Base-by-base conservation (phyloP, 2,329 filamentous ascomycete genomes). In the Plenodomus lindquistii region DNA sequence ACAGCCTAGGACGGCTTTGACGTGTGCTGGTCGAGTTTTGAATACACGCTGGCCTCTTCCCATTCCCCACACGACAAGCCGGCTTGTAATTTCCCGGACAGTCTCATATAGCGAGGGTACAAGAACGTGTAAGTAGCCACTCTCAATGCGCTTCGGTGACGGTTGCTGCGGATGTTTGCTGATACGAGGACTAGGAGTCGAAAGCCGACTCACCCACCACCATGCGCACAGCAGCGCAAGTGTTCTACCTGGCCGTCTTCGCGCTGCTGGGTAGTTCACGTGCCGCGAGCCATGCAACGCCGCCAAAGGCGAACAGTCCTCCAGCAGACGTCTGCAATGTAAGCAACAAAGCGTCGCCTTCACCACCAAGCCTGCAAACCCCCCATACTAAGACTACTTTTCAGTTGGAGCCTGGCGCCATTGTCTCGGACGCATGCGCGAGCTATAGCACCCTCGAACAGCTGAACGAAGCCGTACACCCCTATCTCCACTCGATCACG, bases 371-470 rank as follows among this genome's bases (percentile, higher is more conserved):
- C 42, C 38, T 55, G 37, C 42, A 62, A 62, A 49, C 44, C 54
- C 66, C 52, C 60, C 66, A 49, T 55, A 52, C 62, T 70, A 69
- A 73, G 46, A 69, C 70, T 66, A 63, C 57, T 41, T 63, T 66
- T 37, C 79, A 96, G 91, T 89, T 96, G 63, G 91, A 94, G 36
- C 90, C 92, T 16, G 86, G 87, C 60, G 84, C 91, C 52, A 95
- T 94, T 66, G 91, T 99, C 31, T 89, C 88, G 37, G 94, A 99
- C 73, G 91, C 94, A 40, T 97, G 94, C 76, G 91, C 90, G 54
- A 96, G 93, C 46, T 99, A 96, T 75, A 86, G 87, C 46, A 91
- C 90, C 31, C 87, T 99, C 72, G 92, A 99, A 69, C 78, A 80
- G 35, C 80, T 99, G 44, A 99, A 97, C 75, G 74, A 80, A 59